phyloP scores from a whole-genome alignment of 306 rosid species.

The Quercus variabilis region DNA sequence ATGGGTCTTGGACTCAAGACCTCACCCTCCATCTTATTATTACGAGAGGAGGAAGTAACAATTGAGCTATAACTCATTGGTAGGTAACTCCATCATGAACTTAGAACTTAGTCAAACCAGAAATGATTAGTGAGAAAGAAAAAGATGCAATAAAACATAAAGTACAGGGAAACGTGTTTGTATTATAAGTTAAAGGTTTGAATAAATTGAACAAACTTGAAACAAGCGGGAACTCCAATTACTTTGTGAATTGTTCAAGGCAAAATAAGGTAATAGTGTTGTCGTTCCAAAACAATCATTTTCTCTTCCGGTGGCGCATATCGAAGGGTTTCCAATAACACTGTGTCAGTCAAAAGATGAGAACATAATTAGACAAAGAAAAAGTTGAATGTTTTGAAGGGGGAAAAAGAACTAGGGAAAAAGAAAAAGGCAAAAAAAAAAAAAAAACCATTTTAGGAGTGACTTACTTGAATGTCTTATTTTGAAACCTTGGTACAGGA shows the following conservation, averaged over 20 bases:
- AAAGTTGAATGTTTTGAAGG: background rate
- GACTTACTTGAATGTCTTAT: constrained; percentile 81
- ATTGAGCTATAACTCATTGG: background rate
- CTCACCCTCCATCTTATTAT: no score
- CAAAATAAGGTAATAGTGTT: constrained; percentile 23
- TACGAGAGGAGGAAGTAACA: no score
- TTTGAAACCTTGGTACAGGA: constrained; percentile 65
- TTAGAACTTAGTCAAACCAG: constrained; percentile 20
- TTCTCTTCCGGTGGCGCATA: constrained; percentile 57
- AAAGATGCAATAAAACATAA: background rate
- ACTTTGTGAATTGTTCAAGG: constrained; percentile 58
- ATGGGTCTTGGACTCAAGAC: no score
- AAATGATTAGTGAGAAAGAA: constrained; percentile 4
- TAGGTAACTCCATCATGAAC: constrained; percentile 17
- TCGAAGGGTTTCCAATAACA: constrained; percentile 73
- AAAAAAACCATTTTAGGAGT: background rate
- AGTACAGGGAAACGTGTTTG: constrained; percentile 7
- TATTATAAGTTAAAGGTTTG: background rate
- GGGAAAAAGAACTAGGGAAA: background rate
- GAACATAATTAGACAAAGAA: constrained; percentile 1
- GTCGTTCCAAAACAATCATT: constrained; percentile 57
- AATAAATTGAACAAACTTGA: constrained; percentile 3
- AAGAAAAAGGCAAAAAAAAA: background rate
- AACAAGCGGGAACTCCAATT: constrained; percentile 31
- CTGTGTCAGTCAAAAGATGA: constrained; percentile 38